Evolutionary conservation across 1,284 basidiomycete genomes (phyloP), one percentile per base, ranked within the genome.

Genomic region (Austroboletus niveus): DNA sequence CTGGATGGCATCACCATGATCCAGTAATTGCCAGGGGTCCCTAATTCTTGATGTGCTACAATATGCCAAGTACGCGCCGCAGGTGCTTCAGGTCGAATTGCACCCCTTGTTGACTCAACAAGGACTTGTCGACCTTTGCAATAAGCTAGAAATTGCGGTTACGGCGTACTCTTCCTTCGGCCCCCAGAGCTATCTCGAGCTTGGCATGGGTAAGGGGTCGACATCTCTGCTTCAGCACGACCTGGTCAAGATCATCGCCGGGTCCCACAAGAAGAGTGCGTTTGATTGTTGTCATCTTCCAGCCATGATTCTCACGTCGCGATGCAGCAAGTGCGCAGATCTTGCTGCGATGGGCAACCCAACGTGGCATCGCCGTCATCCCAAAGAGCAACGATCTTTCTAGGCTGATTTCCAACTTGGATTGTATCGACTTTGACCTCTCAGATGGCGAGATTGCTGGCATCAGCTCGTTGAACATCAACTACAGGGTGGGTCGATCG

Each of bases 91-190:
- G 65, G 76, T 92, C 46, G 89, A 92, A 69, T 72, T 86, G 40
- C 89, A 92, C 70, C 88, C 89, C 7, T 87, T 87, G 71, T 74
- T 88, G 58, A 75, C 78, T n/a, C 89, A 92, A 67, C 76, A 85
- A 54, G 70, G 75, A 12, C 73, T 91, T 47, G 67, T 91, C 54
- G 70, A 76, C 44, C 72, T 88, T 41, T 78, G 78, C 61, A 81
- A 85, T 59, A 68, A 69, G 40, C 74, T 82, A 50, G 80, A 78
- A 11, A 83, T 92, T 47, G 83, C 82, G 10, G 67, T 92, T 49
- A 92, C 89, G 44, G 89, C 80, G 0, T 93, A 91, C 72, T 89
- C 85, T 32, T 87, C 86, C n/a, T 85, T 88, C 56, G 86, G 88
- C 29, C 80, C 81, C 5, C 77, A 84, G 60, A 81, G 85, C 56